Base-by-base conservation (phyloP, 305 asterid genomes). In the Fraxinus sp. region DNA sequence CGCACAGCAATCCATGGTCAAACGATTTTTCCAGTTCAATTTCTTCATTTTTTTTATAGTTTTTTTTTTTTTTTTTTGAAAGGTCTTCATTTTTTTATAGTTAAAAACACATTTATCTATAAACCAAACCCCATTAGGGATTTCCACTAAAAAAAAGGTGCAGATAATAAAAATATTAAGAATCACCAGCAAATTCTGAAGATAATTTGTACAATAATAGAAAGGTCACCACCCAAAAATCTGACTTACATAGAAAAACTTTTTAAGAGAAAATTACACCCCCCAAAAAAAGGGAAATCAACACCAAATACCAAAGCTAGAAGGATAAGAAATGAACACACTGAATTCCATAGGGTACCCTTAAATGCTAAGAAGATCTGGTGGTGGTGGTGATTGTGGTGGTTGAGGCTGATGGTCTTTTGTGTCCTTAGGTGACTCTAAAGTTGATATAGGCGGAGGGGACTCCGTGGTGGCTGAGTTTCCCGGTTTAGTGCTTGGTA, bases 401-500 rank as follows among this genome's bases (percentile, higher is more conserved):
- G 36, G 78, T 62, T 62, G 72, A 57, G 37, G 55, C 14, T 77
- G 64, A n/a, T 75, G 84, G 77, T 76, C 57, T 37, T 76, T 80
- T 3, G 77, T 6, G 0, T 76, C 80, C 0, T 10, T 22, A 1
- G 9, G 62, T 1, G 64, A 76, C 20, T 76, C 37, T 2, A 10
- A 20, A 24, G 62, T 16, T 0, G 79, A 39, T 5, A 30, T 20
- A 11, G 62, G 79, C 24, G 64, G 57, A 76, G 79, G 79, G 2
- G 79, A 76, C 22, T 24, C 52, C 8, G 64, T 8, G 72, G 72
- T 3, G 72, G 72, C 72, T 7, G 72, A 64, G 32, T 64, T 22
- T 24, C 32, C 72, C 0, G 72, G 72, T 64, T 64, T 64, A 32
- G 72, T 64, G 3, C 83, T 88, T 0, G 92, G 85, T 0, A 85